Conservation (phyloP, 2,329 filamentous ascomycete species). For the Ambrosiella beaveri region DNA sequence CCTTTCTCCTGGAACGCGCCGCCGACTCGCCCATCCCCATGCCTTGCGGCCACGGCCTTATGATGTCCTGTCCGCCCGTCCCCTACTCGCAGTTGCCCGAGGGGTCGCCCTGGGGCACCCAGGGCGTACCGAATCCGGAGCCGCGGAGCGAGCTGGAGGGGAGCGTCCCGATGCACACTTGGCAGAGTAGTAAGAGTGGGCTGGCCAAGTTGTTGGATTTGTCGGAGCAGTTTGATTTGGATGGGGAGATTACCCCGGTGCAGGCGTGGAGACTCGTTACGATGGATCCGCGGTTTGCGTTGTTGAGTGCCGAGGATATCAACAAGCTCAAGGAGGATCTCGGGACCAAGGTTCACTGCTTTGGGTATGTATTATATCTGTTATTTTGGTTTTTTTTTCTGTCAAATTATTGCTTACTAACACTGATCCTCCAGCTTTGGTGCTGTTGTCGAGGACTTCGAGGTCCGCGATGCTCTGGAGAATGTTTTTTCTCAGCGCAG, state of each 20-base stretch:
- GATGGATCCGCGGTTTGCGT: slow-evolving; percentile 48
- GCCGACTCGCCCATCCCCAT: slow-evolving; percentile 21
- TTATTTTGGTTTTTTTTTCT: neutral
- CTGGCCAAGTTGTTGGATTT: slow-evolving; percentile 69
- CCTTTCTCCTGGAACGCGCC: slow-evolving; percentile 49
- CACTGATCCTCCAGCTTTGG: slow-evolving; percentile 31
- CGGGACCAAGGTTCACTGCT: slow-evolving; percentile 69
- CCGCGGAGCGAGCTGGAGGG: slow-evolving; percentile 13
- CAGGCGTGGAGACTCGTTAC: slow-evolving; percentile 84
- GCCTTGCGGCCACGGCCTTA: slow-evolving; percentile 76
- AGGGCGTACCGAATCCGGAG: slow-evolving; percentile 21
- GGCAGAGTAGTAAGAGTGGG: slow-evolving; percentile 60
- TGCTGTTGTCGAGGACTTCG: slow-evolving; percentile 48
- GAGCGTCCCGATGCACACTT: slow-evolving; percentile 51
- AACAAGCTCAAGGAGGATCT: slow-evolving; percentile 55
- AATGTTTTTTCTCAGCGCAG: slow-evolving; percentile 27
- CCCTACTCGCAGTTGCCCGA: slow-evolving; percentile 32
- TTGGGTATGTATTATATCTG: slow-evolving; percentile 50
- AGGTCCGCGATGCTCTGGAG: slow-evolving; percentile 61
- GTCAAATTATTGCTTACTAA: slow-evolving; percentile 6
- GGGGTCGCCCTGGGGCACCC: slow-evolving; percentile 36
- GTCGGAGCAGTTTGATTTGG: slow-evolving; percentile 64
- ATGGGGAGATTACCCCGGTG: slow-evolving; percentile 81
- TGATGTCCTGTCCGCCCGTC: slow-evolving; percentile 76
- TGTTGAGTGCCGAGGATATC: slow-evolving; percentile 53